phyloP scores from a whole-genome alignment of 805 yeast genomes.

The Metschnikowia santaceciliae region DNA sequence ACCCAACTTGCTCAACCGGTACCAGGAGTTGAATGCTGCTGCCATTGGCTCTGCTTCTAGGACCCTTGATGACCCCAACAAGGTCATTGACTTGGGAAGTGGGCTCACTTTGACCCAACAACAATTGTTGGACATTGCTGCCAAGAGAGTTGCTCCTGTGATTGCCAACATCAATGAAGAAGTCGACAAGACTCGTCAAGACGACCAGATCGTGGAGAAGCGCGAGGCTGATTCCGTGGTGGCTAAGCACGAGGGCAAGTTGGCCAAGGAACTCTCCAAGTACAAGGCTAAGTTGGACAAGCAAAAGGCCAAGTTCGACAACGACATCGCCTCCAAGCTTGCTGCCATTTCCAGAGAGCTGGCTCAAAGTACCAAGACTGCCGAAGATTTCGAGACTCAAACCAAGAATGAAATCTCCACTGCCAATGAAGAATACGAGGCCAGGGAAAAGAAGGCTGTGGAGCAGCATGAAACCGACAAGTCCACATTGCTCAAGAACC shows the following conservation, averaged over 20 bases:
- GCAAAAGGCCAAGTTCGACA: slow-evolving; percentile 36
- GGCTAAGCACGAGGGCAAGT: slow-evolving; percentile 32
- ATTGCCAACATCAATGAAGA: slow-evolving; percentile 48
- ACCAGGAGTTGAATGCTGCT: slow-evolving; percentile 46
- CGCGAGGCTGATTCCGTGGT: slow-evolving; percentile 35
- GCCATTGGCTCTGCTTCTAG: slow-evolving; percentile 46
- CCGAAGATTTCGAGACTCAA: slow-evolving; percentile 36
- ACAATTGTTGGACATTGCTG: slow-evolving; percentile 53
- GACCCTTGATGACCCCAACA: slow-evolving; percentile 46
- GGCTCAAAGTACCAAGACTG: slow-evolving; percentile 27
- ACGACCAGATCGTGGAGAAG: slow-evolving; percentile 41
- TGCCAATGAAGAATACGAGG: slow-evolving; percentile 41
- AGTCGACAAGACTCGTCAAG: slow-evolving; percentile 41
- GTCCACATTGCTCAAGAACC: slow-evolving; percentile 39
- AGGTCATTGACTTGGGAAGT: slow-evolving; percentile 49
- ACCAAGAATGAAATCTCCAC: slow-evolving; percentile 42
- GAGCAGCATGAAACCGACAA: slow-evolving; percentile 44
- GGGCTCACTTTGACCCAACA: slow-evolving; percentile 53
- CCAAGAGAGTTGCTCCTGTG: slow-evolving; percentile 52
- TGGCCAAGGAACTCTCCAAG: slow-evolving; percentile 34
- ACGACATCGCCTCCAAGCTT: slow-evolving; percentile 37
- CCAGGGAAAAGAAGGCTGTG: slow-evolving; percentile 45
- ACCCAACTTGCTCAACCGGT: slow-evolving; percentile 46
- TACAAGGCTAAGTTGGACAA: slow-evolving; percentile 36
- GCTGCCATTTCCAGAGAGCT: slow-evolving; percentile 20